These are phyloP conservation scores for Trichoderma polysporum DNA, from an alignment of 2,329 filamentous ascomycete species.

Conservation along the genomic window DNA sequence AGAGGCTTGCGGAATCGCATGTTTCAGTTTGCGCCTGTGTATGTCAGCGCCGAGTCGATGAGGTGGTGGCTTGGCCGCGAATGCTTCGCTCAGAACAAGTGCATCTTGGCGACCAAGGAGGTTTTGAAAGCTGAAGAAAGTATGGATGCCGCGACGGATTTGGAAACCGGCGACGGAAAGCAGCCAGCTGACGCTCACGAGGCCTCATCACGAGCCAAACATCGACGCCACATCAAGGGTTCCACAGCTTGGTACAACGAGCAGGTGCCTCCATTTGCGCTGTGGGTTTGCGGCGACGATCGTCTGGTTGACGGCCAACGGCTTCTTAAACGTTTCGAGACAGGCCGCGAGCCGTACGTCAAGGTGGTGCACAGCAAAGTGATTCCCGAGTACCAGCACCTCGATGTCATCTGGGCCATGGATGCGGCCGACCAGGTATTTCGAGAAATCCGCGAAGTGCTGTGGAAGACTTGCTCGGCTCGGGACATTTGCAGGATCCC, in stretches of 20 bases:
- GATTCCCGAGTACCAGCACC: conserved; percentile 85
- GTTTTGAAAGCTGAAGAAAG: conserved; percentile 62
- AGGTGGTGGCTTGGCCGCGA: conserved; percentile 91
- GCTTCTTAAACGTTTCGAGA: conserved; percentile 71
- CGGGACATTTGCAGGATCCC: conserved; percentile 62
- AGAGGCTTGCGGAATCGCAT: conserved; percentile 73
- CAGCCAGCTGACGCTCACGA: conserved; percentile 23
- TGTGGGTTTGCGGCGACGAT: conserved; percentile 86
- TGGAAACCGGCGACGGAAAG: conserved; percentile 12
- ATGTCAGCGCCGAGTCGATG: conserved; percentile 87
- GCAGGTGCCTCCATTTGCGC: conserved; percentile 75
- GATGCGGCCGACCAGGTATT: conserved; percentile 83
- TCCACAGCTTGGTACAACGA: conserved; percentile 78
- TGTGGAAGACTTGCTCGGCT: conserved; percentile 73
- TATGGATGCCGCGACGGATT: conserved; percentile 44
- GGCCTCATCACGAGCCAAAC: neutral
- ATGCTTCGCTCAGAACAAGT: conserved; percentile 77
- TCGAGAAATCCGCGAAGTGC: conserved; percentile 71
- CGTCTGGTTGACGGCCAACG: conserved; percentile 78
- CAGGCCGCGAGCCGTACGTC: conserved; percentile 78
- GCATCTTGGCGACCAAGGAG: conserved; percentile 78
- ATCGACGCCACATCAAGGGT: conserved; percentile 41
- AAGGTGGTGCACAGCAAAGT: conserved; percentile 77
- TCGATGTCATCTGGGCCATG: conserved; percentile 95
- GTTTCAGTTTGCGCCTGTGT: conserved; percentile 91